Evolutionary conservation across 257 asterid species (phyloP).

Genomic region (Fraxinus pennsylvanica): DNA sequence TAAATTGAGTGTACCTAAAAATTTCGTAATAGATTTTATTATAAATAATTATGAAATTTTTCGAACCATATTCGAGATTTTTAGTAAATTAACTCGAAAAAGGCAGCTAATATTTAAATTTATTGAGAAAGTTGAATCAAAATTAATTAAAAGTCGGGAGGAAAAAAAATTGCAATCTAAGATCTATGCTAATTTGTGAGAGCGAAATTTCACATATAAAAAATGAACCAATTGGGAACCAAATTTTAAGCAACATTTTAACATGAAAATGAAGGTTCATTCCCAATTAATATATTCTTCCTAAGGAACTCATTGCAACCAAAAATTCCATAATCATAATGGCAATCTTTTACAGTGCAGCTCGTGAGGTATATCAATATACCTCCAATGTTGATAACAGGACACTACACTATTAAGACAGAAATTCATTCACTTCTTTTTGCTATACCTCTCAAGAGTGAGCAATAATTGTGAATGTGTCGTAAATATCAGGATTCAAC

Average conservation of each 20-base stretch:
- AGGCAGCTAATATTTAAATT: too few species aligned
- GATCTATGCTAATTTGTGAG: too few species aligned
- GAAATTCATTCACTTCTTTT: not conserved
- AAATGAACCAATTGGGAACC: too few species aligned
- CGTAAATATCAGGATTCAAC: not conserved
- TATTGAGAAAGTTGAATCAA: too few species aligned
- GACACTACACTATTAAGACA: not conserved
- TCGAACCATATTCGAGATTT: too few species aligned
- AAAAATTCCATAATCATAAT: not conserved
- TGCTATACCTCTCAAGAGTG: not conserved
- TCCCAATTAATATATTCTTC: not conserved
- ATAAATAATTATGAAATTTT: too few species aligned
- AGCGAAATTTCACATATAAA: too few species aligned
- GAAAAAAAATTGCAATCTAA: too few species aligned
- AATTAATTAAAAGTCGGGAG: too few species aligned
- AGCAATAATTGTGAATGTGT: not conserved
- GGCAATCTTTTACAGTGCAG: not conserved
- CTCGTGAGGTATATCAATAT: not conserved
- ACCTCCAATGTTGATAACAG: not conserved
- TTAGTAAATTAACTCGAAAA: not conserved
- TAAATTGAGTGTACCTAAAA: not conserved
- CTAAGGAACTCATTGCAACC: not conserved
- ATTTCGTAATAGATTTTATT: not conserved
- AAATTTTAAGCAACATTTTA: not conserved
- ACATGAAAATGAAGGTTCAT: not conserved